A percentile compares a stretch with the other conserved stretches of the same genome.
Evolutionary conservation across 1,284 basidiomycete species (phyloP).

Genomic region (Trametes versicolor): DNA sequence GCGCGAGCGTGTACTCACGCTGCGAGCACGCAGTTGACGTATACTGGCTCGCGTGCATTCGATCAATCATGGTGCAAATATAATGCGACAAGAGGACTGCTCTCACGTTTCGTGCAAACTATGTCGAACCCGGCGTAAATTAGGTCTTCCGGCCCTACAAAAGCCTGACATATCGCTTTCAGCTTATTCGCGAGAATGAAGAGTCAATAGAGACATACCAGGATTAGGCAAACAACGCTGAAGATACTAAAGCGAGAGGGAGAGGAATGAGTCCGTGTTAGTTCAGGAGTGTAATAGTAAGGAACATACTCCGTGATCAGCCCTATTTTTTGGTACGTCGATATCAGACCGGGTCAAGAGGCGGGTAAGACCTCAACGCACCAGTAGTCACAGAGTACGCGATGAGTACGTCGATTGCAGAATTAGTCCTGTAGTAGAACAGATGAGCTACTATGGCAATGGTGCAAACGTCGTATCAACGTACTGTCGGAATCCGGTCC

Average conservation of each 20-base stretch:
- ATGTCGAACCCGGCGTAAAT: background rate
- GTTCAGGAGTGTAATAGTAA: background rate
- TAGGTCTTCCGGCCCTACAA: background rate
- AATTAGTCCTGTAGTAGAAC: background rate
- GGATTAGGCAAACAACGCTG: background rate
- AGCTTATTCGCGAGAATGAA: too few species aligned
- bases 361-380: background rate
- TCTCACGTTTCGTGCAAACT: background rate
- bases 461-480: background rate
- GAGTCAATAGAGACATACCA: background rate
- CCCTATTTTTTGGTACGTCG: background rate
- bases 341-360: background rate
- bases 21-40: background rate
- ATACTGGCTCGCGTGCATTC: background rate
- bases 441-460: too few species aligned
- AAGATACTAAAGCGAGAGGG: background rate
- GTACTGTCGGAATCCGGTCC: background rate
- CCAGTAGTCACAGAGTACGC: background rate
- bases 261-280: background rate
- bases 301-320: background rate
- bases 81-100: background rate
- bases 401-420: background rate
- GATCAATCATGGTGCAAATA: background rate
- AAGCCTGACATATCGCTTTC: background rate
- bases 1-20: background rate